phyloP scores from a whole-genome alignment of 495 filamentous ascomycete species.

The Cenococcum geophilum region DNA sequence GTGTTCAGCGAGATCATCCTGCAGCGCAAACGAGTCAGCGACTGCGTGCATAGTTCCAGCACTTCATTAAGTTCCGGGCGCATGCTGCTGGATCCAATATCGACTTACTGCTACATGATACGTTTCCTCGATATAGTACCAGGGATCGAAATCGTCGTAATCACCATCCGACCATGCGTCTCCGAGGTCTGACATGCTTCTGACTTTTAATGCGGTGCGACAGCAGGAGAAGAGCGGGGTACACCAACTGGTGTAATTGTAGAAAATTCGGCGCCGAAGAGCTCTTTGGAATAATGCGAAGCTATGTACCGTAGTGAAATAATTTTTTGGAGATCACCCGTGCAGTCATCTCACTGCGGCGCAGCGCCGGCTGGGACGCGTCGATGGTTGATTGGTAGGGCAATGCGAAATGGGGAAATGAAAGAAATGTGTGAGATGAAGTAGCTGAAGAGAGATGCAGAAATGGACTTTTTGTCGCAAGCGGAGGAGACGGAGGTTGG shows the following conservation, averaged over 20 bases:
- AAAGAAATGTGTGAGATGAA: neutral
- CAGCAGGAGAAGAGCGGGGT: neutral
- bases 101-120: conserved; percentile 32
- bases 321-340: neutral
- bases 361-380: conserved; percentile 1
- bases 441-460: neutral
- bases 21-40: conserved; percentile 5
- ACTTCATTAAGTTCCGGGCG: neutral
- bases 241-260: neutral
- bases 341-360: conserved; percentile 1
- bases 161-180: conserved; percentile 23
- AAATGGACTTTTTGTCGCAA: too few species aligned
- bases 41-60: conserved; percentile 1
- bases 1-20: conserved; percentile 41
- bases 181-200: conserved; percentile 29
- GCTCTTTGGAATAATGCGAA: neutral
- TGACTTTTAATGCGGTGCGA: neutral
- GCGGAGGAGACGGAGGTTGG: neutral
- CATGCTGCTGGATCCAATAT: neutral
- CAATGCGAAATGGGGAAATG: neutral
- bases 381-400: conserved; percentile 3
- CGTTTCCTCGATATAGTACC: conserved; percentile 38
- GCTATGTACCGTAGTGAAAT: neutral
- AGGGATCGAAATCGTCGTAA: conserved; percentile 31
- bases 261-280: neutral